Conservation (phyloP, 2,329 filamentous ascomycete genomes). For the Epichloe aotearoae region DNA sequence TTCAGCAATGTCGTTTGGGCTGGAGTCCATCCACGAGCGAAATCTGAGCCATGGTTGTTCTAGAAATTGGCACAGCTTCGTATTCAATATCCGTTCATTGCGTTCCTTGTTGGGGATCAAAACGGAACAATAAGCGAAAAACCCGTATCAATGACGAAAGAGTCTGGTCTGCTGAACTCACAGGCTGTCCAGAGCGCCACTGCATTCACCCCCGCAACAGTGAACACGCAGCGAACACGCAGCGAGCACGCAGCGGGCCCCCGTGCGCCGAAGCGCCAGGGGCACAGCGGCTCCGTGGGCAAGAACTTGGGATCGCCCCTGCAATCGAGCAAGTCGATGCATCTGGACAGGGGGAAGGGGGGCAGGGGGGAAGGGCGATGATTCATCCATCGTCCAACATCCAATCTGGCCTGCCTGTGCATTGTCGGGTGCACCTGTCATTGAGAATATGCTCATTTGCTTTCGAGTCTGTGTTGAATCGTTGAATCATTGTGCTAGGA, state of each 20-base stretch:
- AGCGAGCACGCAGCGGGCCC: neutral
- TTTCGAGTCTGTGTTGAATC: no score
- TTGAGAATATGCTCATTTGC: no score
- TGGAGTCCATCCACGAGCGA: no score
- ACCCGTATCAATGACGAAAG: no score
- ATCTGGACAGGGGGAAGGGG: neutral
- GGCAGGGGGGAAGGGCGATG: neutral
- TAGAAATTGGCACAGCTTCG: no score
- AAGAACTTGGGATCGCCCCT: neutral
- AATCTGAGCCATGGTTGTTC: no score
- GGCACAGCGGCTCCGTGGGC: neutral
- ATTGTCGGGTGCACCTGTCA: no score
- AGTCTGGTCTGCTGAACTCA: neutral
- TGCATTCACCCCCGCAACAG: neutral
- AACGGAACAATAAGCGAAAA: neutral
- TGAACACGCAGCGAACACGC: neutral
- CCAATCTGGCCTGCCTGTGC: neutral
- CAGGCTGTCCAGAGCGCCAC: neutral
- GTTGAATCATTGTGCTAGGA: no score
- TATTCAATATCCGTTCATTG: neutral
- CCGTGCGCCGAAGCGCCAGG: conserved; percentile 1
- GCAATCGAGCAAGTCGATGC: neutral
- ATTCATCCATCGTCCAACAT: neutral
- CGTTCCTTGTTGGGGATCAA: neutral
- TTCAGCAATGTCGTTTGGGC: no score